These are phyloP conservation scores for Nemania abortiva DNA, from an alignment of 2,329 filamentous ascomycete genomes.

Conservation along the genomic window DNA sequence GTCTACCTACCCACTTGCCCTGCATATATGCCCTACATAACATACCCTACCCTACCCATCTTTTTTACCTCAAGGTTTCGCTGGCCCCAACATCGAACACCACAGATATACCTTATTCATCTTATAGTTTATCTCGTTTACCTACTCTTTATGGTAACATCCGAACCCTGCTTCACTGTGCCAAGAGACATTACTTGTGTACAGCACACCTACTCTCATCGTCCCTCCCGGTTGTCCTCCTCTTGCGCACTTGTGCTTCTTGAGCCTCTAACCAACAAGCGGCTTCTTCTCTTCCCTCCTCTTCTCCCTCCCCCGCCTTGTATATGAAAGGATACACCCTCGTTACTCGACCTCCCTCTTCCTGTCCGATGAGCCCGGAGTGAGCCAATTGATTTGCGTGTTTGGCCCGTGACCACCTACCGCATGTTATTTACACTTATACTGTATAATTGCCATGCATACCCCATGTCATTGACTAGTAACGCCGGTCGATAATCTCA, in stretches of 20 bases:
- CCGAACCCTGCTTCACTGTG: conserved; percentile 5
- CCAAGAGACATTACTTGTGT: conserved; percentile 3
- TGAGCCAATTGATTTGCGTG: background rate
- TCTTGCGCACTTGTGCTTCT: conserved; percentile 22
- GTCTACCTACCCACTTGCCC: background rate
- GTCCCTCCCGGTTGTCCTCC: background rate
- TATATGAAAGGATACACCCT: background rate
- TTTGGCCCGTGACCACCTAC: background rate
- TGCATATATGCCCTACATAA: background rate
- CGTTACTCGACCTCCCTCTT: background rate
- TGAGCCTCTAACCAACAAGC: conserved; percentile 23
- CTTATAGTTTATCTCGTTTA: background rate
- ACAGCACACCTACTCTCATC: background rate
- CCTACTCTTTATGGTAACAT: conserved; percentile 1
- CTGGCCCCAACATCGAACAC: background rate
- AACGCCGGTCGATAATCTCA: background rate
- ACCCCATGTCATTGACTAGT: background rate
- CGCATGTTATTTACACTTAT: background rate
- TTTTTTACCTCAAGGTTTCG: background rate
- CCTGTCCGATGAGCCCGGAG: background rate
- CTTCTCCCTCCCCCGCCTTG: background rate
- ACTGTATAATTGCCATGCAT: background rate
- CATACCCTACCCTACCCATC: background rate
- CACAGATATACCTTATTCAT: background rate
- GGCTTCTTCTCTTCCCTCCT: background rate